Conservation (phyloP, 1,284 basidiomycete genomes). For the Kalmanozyma brasiliensis region DNA sequence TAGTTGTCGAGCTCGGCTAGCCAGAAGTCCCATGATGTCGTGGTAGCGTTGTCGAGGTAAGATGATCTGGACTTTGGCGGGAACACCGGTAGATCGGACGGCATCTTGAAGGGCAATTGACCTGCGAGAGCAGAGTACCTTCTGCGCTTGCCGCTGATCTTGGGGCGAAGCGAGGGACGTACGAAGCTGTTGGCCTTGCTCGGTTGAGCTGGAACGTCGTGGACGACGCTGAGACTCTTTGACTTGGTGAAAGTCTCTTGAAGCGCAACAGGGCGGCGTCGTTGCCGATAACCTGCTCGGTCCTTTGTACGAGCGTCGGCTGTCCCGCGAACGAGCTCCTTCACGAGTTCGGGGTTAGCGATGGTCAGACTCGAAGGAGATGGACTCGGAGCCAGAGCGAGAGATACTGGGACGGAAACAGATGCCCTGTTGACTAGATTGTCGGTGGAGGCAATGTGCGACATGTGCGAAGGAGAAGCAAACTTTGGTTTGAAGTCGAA, state of each 20-base stretch:
- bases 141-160: background rate
- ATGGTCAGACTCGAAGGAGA: constrained; percentile 12
- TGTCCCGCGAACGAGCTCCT: background rate
- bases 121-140: constrained; percentile 4
- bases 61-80: constrained; percentile 5
- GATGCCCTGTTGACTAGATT: background rate
- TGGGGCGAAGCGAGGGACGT: background rate
- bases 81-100: constrained; percentile 9
- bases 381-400: constrained; percentile 9
- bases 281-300: background rate
- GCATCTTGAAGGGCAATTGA: constrained; percentile 8
- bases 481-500: constrained; percentile 14
- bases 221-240: constrained; percentile 8
- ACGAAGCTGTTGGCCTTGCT: background rate
- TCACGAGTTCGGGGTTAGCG: background rate
- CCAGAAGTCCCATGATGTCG: constrained; percentile 40
- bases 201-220: background rate
- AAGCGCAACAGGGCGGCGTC: constrained; percentile 4
- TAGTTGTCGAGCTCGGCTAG: constrained; percentile 21
- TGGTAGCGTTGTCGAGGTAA: constrained; percentile 34
- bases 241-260: constrained; percentile 2
- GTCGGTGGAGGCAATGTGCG: background rate
- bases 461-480: constrained; percentile 12
- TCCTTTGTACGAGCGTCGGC: background rate
- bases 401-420: background rate